A percentile compares a stretch with the other conserved stretches of the same genome.
Evolutionary conservation across 768 basidiomycete species (phyloP).

Genomic region (Thelephora aurantiotincta): DNA sequence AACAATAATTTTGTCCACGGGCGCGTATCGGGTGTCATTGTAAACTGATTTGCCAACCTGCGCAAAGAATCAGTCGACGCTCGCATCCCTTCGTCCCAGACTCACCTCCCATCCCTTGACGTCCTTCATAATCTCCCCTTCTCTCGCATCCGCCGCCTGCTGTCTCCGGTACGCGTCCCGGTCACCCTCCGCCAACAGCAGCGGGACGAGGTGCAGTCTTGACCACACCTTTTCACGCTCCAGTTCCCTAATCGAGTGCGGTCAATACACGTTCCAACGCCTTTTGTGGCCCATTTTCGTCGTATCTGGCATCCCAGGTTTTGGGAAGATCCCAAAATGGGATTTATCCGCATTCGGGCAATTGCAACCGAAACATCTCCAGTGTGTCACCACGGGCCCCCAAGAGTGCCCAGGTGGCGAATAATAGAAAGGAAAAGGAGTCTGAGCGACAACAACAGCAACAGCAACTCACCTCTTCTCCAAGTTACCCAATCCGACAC

Average conservation of each 20-base stretch:
- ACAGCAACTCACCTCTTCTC: constrained; percentile 72
- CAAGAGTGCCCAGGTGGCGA: neutral
- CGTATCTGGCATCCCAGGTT: neutral
- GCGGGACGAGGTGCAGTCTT: constrained; percentile 83
- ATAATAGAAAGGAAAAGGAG: neutral
- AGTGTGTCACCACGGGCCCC: neutral
- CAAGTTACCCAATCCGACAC: constrained; percentile 78
- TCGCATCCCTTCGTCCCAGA: constrained; percentile 7
- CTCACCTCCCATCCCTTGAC: constrained; percentile 91
- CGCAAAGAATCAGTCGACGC: constrained; percentile 5
- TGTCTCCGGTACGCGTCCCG: constrained; percentile 75
- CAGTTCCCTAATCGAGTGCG: constrained; percentile 53
- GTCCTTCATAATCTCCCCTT: constrained; percentile 89
- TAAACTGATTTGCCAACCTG: constrained; percentile 83
- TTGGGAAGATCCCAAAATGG: neutral
- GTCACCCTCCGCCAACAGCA: constrained; percentile 88
- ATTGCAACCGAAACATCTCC: neutral
- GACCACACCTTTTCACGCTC: constrained; percentile 91
- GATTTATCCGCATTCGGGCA: neutral
- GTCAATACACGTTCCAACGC: constrained; percentile 3
- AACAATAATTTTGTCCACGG: constrained; percentile 42
- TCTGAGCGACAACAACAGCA: neutral
- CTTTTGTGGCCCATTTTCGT: neutral
- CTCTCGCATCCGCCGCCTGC: constrained; percentile 63
- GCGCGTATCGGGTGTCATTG: constrained; percentile 59